phyloP scores from a whole-genome alignment of 768 basidiomycete species.

The Serendipita indica region DNA sequence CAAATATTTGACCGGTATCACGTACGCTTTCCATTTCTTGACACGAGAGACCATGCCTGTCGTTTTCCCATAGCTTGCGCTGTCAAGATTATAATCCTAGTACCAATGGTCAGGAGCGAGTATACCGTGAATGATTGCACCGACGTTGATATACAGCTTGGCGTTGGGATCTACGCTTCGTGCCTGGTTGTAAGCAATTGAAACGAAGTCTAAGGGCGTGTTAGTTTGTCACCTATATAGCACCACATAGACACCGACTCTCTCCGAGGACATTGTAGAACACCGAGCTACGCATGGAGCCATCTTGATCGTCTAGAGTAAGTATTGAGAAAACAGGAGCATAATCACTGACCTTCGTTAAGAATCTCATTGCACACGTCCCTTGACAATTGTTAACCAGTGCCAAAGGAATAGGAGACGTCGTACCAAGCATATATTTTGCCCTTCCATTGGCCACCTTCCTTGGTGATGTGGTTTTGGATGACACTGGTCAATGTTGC shows the following conservation, averaged over 20 bases:
- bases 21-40: not conserved
- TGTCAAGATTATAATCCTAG: slow-evolving; percentile 7
- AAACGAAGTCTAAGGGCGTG: slow-evolving; percentile 29
- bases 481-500: slow-evolving; percentile 10
- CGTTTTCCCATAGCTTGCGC: not conserved
- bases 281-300: slow-evolving; percentile 31
- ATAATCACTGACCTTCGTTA: too few relatives aligned
- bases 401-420: not conserved
- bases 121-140: not conserved
- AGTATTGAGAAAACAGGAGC: too few relatives aligned
- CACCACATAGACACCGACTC: not conserved
- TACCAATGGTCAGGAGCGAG: not conserved
- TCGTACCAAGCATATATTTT: slow-evolving; percentile 29
- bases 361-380: slow-evolving; percentile 29
- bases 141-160: slow-evolving; percentile 21
- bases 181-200: slow-evolving; percentile 37
- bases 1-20: not conserved
- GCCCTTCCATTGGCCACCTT: slow-evolving; percentile 13
- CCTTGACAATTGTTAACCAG: not conserved
- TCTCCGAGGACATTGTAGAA: slow-evolving; percentile 33
- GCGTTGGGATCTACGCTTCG: slow-evolving; percentile 34
- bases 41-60: slow-evolving; percentile 3
- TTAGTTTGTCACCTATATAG: not conserved
- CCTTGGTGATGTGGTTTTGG: slow-evolving; percentile 13
- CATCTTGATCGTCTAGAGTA: slow-evolving; percentile 26